Base-by-base conservation (phyloP, 106 monocot species). In the Platanthera guangdongensis region DNA sequence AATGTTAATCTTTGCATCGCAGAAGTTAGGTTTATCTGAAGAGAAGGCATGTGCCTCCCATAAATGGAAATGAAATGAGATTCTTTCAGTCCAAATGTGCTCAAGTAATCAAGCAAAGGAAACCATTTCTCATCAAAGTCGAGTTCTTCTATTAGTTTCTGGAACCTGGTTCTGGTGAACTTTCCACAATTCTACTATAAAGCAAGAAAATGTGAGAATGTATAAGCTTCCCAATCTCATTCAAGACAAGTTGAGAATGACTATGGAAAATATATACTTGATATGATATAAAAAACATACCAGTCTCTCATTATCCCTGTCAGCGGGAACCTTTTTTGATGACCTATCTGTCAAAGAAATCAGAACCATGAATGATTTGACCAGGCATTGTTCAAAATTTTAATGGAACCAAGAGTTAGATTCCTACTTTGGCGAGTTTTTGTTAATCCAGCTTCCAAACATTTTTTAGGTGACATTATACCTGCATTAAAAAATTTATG, bases 91-190 rank as follows among this genome's bases (percentile, higher is more conserved):
- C 94, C 97, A 83, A 86, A 92, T 53, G 91, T 94, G 76, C 86
- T 86, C 47, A 99, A 76, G 77, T 91, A 94, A 47, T 99, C 82
- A 60, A 99, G 81, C 15, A 99, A 76, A 70, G 94, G 97, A 78
- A 92, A 92, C 94, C 97, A 99, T 83, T 81, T 93, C 70, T 80
- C 83, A 81, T 92, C 97, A 74, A 94, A 85, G 81, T 92, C 90
- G 22, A 90, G 57, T 74, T 99, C 97, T 80, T 99, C 91, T 63
- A 76, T 73, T 62, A 99, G 82, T 62, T 82, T 94, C 77, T 85
- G 76, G 71, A 99, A 89, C 16, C 21, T 82, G 64, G 28, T 84
- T 82, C 68, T 78, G 7, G 87, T 79, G 65, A 87, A 85, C 9
- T 81, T 86, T 80, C 21, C 81, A 69, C 62, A 68, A 39, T 82